These are phyloP conservation scores for Cicer arietinum DNA, from an alignment of 306 rosid species.

Conservation along the genomic window DNA sequence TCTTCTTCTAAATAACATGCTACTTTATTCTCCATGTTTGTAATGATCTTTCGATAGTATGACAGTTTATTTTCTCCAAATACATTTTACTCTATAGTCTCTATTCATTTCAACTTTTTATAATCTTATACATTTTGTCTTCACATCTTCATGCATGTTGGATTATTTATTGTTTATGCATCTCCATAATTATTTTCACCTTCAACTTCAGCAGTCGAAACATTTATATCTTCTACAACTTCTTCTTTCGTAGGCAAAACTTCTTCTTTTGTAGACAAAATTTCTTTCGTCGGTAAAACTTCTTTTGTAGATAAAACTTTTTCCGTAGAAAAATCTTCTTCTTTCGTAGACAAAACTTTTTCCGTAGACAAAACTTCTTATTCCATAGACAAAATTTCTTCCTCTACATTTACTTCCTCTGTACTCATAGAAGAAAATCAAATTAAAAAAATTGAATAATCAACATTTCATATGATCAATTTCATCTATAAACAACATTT, in stretches of 20 bases:
- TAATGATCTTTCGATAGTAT: neutral
- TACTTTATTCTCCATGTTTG: neutral
- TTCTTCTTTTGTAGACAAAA: no score
- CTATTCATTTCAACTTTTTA: neutral
- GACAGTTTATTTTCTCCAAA: neutral
- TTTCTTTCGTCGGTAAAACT: no score
- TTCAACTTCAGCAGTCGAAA: slow-evolving; percentile 42
- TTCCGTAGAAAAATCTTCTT: no score
- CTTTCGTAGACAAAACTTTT: no score
- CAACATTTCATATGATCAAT: neutral
- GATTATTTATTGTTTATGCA: slow-evolving; percentile 33
- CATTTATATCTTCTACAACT: slow-evolving; percentile 21
- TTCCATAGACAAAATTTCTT: neutral
- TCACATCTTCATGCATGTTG: neutral
- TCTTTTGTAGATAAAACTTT: no score
- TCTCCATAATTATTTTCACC: slow-evolving; percentile 32
- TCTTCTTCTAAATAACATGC: neutral
- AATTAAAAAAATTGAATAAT: neutral
- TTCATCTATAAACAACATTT: neutral
- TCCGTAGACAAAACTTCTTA: neutral
- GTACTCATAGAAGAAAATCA: neutral
- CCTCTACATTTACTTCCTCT: slow-evolving; percentile 45
- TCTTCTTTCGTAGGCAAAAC: no score
- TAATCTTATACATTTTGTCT: neutral
- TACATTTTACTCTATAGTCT: neutral